Base-by-base conservation (phyloP, 306 rosid genomes). In the Mucuna pruriens region DNA sequence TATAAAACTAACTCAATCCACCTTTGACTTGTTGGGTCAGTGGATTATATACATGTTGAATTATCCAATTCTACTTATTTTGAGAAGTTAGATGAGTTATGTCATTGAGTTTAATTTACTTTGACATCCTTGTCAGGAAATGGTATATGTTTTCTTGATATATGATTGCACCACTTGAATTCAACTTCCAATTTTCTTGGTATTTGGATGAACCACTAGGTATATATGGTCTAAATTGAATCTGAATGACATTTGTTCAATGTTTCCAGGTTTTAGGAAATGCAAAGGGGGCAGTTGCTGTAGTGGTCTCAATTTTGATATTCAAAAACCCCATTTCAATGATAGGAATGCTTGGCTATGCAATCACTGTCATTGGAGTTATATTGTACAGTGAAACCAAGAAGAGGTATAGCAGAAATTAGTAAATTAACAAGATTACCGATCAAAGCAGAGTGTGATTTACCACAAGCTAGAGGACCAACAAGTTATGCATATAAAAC, bases 231-330 rank as follows among this genome's bases (percentile, higher is more conserved):
- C 9, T 17, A 72, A 64, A 38, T 12, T 65, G 68, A 81, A 36
- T 75, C 70, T 75, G 17, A 75, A 42, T 20, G 19, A 33, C 44
- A 29, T 38, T 75, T 19, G 13, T 26, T 3, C 29, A 75, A 69
- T 57, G 4, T 80, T 65, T 39, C 0, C 86, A 87, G 90, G 90
- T 87, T 26, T 70, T 87, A 38, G 90, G 90, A 22, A 87, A 87
- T 74, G 90, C 90, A 36, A 87, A 87, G 71, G 90, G 90, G 3
- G 90, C 88, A 61, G 88, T 87, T n/a, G 90, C 90, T 15, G 90
- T 87, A 80, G 88, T 81, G 68, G 68, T 87, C 12, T 87, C 90
- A 78, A 84, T 87, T 78, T 78, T 81, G 85, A 46, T 87, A 67
- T 87, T 87, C 85, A 80, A 84, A 29, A 87, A 87, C 48, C 90